Evolutionary conservation across 148 eudicot genomes (phyloP).

Genomic region (Rheum nobile): DNA sequence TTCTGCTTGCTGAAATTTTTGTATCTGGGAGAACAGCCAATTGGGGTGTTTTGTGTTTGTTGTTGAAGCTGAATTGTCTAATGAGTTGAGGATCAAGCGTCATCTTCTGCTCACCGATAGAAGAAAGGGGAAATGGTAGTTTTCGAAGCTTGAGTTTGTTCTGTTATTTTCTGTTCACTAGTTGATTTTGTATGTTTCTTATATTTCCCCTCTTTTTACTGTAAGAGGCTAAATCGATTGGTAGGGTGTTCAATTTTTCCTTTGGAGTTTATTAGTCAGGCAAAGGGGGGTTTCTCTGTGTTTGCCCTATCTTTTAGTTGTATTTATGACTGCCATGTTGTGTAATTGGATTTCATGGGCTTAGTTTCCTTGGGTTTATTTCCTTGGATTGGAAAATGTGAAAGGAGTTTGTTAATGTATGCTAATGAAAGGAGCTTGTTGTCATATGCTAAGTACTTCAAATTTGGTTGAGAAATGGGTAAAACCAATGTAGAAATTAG

Average conservation of each 20-base stretch:
- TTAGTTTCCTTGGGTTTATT: neutral
- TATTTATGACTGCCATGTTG: neutral
- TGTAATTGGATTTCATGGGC: neutral
- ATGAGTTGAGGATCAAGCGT: conserved; percentile 8
- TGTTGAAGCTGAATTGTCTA: neutral
- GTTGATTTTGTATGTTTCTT: neutral
- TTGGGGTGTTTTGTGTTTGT: conserved; percentile 1
- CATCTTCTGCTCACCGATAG: neutral
- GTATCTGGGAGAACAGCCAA: neutral
- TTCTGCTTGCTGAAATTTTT: neutral
- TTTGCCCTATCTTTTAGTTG: neutral
- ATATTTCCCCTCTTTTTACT: neutral
- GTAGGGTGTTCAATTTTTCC: neutral
- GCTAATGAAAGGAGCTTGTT: neutral
- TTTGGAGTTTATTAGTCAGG: neutral
- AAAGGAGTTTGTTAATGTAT: neutral
- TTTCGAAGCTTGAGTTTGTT: conserved; percentile 1
- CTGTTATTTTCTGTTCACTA: neutral
- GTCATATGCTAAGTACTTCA: neutral
- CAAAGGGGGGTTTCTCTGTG: neutral
- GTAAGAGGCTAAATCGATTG: neutral
- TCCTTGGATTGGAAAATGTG: neutral
- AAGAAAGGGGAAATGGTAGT: conserved; percentile 4
- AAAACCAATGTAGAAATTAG: neutral
- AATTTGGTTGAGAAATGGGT: neutral